Conservation (phyloP, 1,139 yeast species). For the Pichia cactophila region DNA sequence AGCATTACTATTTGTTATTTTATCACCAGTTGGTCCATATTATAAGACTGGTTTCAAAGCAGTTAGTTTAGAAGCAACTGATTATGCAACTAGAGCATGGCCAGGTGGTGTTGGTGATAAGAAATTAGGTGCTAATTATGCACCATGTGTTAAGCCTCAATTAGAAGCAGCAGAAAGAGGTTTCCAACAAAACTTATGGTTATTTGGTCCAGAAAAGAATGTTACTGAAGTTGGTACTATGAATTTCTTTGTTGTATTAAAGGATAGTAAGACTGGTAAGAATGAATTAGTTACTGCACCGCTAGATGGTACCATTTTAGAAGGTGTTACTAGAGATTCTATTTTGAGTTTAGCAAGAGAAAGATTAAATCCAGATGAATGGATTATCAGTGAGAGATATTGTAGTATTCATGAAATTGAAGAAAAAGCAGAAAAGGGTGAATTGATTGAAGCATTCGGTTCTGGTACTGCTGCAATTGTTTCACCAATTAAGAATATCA, state of each 20-base stretch:
- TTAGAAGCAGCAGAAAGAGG: constrained; percentile 82
- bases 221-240: constrained; percentile 97
- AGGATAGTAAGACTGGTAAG: constrained; percentile 60
- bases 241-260: constrained; percentile 86
- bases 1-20: constrained; percentile 78
- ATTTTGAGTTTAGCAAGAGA: constrained; percentile 68
- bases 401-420: constrained; percentile 74
- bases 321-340: constrained; percentile 95
- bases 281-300: constrained; percentile 95
- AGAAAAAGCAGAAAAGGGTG: constrained; percentile 70
- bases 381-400: constrained; percentile 77
- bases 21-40: constrained; percentile 95
- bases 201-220: constrained; percentile 82
- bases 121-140: constrained; percentile 96
- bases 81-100: constrained; percentile 95
- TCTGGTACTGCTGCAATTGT: constrained; percentile 98
- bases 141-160: constrained; percentile 90
- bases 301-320: constrained; percentile 90
- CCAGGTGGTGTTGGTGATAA: constrained; percentile 97
- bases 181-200: constrained; percentile 92
- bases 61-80: constrained; percentile 87
- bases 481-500: constrained; percentile 83
- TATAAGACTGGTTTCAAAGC: constrained; percentile 90
- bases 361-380: constrained; percentile 61
- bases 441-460: constrained; percentile 90